phyloP scores from a whole-genome alignment of 768 basidiomycete species.

The Mycena epipterygia region DNA sequence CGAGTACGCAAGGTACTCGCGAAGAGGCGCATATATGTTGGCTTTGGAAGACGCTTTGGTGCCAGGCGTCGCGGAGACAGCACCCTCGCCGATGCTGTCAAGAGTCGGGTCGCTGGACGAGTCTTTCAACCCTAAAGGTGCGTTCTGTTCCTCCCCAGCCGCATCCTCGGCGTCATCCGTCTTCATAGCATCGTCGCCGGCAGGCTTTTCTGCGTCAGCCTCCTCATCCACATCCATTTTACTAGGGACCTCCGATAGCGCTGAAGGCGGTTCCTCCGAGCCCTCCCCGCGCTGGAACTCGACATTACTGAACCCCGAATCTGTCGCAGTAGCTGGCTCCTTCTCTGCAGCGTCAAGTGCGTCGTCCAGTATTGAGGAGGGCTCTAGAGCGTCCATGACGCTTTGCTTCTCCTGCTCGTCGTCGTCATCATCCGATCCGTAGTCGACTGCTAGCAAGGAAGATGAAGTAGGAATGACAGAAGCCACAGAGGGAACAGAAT shows the following conservation, averaged over 20 bases:
- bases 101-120: slow-evolving; percentile 71
- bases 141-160: slow-evolving; percentile 5
- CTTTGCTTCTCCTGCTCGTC: slow-evolving; percentile 66
- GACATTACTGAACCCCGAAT: slow-evolving; percentile 32
- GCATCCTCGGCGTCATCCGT: slow-evolving; percentile 25
- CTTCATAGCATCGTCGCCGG: slow-evolving; percentile 36
- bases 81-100: slow-evolving; percentile 52
- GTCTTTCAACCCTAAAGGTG: slow-evolving; percentile 61
- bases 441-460: slow-evolving; percentile 61
- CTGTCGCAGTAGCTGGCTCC: slow-evolving; percentile 43
- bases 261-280: slow-evolving; percentile 66
- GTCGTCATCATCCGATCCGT: slow-evolving; percentile 76
- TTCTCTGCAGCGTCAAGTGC: slow-evolving; percentile 62
- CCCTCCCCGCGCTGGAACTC: slow-evolving; percentile 57
- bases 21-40: slow-evolving; percentile 67
- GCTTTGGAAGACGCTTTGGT: slow-evolving; percentile 57
- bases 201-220: slow-evolving; percentile 18
- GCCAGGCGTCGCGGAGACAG: slow-evolving; percentile 37
- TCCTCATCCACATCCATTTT: slow-evolving; percentile 48
- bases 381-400: slow-evolving; percentile 72
- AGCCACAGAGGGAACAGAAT: slow-evolving; percentile 16
- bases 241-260: slow-evolving; percentile 30
- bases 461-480: slow-evolving; percentile 39
- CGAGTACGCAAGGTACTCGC: slow-evolving; percentile 74
- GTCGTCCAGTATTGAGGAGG: slow-evolving; percentile 67